phyloP scores from a whole-genome alignment of 2,329 filamentous ascomycete species.

The Raffaelea albimanens region DNA sequence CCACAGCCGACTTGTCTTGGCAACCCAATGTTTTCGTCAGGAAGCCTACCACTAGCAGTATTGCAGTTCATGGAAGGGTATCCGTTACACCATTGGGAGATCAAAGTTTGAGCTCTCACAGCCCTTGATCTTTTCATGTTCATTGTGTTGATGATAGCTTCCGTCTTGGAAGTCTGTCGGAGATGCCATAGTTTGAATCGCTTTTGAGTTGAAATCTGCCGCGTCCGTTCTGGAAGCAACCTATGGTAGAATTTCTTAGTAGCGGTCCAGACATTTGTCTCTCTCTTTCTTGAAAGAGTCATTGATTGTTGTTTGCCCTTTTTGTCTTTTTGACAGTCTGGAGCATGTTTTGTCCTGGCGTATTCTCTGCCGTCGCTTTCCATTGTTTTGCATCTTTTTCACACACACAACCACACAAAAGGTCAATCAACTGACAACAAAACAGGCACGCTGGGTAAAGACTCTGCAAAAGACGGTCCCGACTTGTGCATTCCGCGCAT shows the following conservation, averaged over 20 bases:
- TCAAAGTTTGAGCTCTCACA: conserved; percentile 60
- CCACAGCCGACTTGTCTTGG: conserved; percentile 18
- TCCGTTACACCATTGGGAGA: conserved; percentile 99
- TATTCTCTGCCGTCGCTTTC: too few species aligned
- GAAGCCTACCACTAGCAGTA: conserved; percentile 57
- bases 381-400: too few species aligned
- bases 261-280: conserved; percentile 70
- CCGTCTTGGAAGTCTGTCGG: conserved; percentile 85
- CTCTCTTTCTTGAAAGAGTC: conserved; percentile 15
- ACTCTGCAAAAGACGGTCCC: conserved; percentile 82
- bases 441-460: conserved; percentile 85
- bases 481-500: conserved; percentile 89
- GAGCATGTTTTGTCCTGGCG: too few species aligned
- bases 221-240: conserved; percentile 46
- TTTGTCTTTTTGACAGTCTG: conserved; percentile 5
- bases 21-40: conserved; percentile 69
- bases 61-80: conserved; percentile 61
- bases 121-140: conserved; percentile 51
- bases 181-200: conserved; percentile 67
- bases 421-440: conserved; percentile 16
- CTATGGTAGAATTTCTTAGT: conserved; percentile 91
- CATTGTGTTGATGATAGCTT: conserved; percentile 60
- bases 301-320: conserved; percentile 19
- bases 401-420: too few species aligned
- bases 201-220: conserved; percentile 95